Evolutionary conservation across 2,329 filamentous ascomycete genomes (phyloP).

Genomic region (Calonectria pseudoreteaudii): DNA sequence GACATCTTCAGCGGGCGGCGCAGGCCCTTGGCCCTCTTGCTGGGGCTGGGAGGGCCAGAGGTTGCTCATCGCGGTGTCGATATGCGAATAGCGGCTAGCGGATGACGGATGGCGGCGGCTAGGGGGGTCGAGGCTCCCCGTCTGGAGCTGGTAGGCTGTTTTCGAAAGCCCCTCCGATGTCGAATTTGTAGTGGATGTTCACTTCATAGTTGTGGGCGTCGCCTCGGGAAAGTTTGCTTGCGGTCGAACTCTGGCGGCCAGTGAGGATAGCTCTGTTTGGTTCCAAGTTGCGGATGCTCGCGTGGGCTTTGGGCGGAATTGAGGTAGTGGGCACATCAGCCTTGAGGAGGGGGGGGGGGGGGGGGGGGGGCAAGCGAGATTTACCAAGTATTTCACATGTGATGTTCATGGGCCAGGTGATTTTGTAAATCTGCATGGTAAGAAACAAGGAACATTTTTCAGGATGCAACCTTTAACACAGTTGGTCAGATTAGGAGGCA

Average conservation of each 20-base stretch:
- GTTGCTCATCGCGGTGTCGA: slow-evolving; percentile 56
- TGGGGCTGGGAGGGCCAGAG: slow-evolving; percentile 54
- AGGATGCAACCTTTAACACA: background rate
- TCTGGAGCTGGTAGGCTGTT: slow-evolving; percentile 31
- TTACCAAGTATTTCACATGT: background rate
- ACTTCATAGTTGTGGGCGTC: slow-evolving; percentile 31
- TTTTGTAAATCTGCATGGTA: background rate
- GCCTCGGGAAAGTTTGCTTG: slow-evolving; percentile 15
- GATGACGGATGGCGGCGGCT: background rate
- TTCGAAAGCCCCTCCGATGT: slow-evolving; percentile 40
- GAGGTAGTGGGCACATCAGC: slow-evolving; percentile 33
- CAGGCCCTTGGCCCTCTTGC: slow-evolving; percentile 46
- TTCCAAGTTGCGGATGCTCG: slow-evolving; percentile 16
- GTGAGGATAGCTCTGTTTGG: slow-evolving; percentile 3
- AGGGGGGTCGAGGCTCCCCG: slow-evolving; percentile 13
- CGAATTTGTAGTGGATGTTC: slow-evolving; percentile 23
- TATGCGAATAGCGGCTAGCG: background rate
- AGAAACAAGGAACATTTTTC: background rate
- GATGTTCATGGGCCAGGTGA: background rate
- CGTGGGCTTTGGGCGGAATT: slow-evolving; percentile 20
- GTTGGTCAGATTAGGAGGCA: background rate
- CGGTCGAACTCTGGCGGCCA: slow-evolving; percentile 3
- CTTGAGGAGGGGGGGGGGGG: no score
- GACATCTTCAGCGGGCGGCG: slow-evolving; percentile 50
- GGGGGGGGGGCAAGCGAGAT: background rate